phyloP scores from a whole-genome alignment of 805 yeast species.

The Schwanniomyces sp. region DNA sequence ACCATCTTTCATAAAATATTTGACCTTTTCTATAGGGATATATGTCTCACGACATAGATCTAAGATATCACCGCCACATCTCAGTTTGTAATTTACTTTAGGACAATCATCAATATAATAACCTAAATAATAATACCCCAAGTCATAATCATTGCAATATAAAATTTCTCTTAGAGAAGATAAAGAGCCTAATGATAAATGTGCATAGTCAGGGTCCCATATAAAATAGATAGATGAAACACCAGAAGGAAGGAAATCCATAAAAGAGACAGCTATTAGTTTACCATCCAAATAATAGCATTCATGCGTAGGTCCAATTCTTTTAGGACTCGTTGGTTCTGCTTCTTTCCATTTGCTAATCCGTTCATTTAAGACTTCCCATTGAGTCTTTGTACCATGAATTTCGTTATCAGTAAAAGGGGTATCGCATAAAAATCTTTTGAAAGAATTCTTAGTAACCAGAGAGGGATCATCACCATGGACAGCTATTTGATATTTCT shows the following conservation, averaged over 20 bases:
- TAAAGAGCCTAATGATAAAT: constrained; percentile 71
- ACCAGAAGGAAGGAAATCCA: constrained; percentile 74
- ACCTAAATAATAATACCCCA: constrained; percentile 72
- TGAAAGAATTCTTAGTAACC: constrained; percentile 49
- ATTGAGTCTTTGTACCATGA: constrained; percentile 25
- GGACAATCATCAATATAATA: constrained; percentile 75
- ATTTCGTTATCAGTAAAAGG: constrained; percentile 49
- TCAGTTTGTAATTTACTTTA: constrained; percentile 80
- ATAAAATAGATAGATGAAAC: constrained; percentile 84
- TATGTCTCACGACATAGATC: constrained; percentile 53
- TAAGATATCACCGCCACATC: constrained; percentile 73
- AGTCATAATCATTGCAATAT: constrained; percentile 45
- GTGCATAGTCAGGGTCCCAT: constrained; percentile 79
- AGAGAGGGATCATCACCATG: constrained; percentile 62
- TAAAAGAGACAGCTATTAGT: constrained; percentile 71
- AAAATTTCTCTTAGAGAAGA: constrained; percentile 72
- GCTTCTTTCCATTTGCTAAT: constrained; percentile 16
- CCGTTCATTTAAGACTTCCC: constrained; percentile 44
- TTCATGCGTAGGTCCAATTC: constrained; percentile 73
- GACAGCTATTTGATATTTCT: constrained; percentile 66
- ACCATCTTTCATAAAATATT: constrained; percentile 25
- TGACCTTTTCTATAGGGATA: constrained; percentile 34
- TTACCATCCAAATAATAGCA: constrained; percentile 64
- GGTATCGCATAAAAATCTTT: constrained; percentile 63
- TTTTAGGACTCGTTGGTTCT: background rate